Evolutionary conservation across 352 stramenopile species (phyloP).

Genomic region (Thraustotheca clavata): DNA sequence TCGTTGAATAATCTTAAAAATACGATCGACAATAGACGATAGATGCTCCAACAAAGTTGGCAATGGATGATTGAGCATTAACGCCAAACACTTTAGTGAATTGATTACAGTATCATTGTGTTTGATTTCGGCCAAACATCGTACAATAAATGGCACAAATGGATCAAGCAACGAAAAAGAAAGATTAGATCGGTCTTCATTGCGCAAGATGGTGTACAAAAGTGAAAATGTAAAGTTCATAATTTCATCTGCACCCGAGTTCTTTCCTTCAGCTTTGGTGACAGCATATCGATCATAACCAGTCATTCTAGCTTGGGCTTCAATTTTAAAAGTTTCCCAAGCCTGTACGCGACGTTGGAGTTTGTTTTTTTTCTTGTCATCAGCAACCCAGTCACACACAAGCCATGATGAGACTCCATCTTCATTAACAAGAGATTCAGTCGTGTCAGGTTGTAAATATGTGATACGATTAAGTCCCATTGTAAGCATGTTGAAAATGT

Average conservation of each 20-base stretch:
- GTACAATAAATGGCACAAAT: slow-evolving; percentile 87
- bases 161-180: slow-evolving; percentile 75
- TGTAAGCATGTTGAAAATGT: slow-evolving; percentile 76
- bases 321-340: slow-evolving; percentile 41
- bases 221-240: slow-evolving; percentile 78
- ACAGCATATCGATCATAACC: slow-evolving; percentile 70
- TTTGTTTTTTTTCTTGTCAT: slow-evolving; percentile 56
- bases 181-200: slow-evolving; percentile 23
- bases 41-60: slow-evolving; percentile 81
- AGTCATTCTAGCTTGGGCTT: slow-evolving; percentile 63
- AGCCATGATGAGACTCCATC: slow-evolving; percentile 45
- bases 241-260: slow-evolving; percentile 60
- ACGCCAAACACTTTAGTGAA: slow-evolving; percentile 88
- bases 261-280: slow-evolving; percentile 31
- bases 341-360: slow-evolving; percentile 33
- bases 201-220: slow-evolving; percentile 58
- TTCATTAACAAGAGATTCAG: background rate
- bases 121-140: slow-evolving; percentile 86
- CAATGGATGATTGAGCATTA: slow-evolving; percentile 82
- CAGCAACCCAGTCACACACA: slow-evolving; percentile 29
- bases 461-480: slow-evolving; percentile 51
- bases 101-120: slow-evolving; percentile 88
- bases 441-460: slow-evolving; percentile 7
- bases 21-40: slow-evolving; percentile 76
- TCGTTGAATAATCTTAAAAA: slow-evolving; percentile 89